Evolutionary conservation across 2,329 filamentous ascomycete species (phyloP).

Genomic region (Seiridium cupressi): DNA sequence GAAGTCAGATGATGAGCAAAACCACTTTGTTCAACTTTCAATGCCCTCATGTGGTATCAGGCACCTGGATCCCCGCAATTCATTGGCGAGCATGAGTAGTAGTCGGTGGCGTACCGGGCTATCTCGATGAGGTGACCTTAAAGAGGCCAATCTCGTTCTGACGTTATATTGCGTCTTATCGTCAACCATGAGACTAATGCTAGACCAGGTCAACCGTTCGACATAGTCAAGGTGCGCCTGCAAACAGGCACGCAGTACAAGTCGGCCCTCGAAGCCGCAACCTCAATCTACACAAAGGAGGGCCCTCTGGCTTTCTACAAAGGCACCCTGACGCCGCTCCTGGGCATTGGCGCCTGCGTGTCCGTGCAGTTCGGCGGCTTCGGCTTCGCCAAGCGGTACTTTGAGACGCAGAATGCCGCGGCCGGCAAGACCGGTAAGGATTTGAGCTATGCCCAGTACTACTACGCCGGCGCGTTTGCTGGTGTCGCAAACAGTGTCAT

Average conservation of each 20-base stretch:
- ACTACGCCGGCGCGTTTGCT: conserved; percentile 84
- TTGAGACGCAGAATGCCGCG: conserved; percentile 73
- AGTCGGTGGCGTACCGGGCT: too few relatives aligned
- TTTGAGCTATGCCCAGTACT: conserved; percentile 84
- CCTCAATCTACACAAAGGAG: conserved; percentile 82
- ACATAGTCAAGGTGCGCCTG: conserved; percentile 96
- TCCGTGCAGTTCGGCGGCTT: conserved; percentile 99
- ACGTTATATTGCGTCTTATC: too few relatives aligned
- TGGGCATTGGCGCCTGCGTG: conserved; percentile 95
- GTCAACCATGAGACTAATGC: conserved; percentile 10
- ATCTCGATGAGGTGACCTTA: too few relatives aligned
- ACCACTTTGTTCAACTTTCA: too few relatives aligned
- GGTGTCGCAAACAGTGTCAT: conserved; percentile 86
- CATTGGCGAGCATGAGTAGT: too few relatives aligned
- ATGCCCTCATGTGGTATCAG: too few relatives aligned
- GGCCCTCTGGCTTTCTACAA: conserved; percentile 92
- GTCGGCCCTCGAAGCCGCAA: conserved; percentile 76
- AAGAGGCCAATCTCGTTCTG: too few relatives aligned
- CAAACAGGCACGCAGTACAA: conserved; percentile 85
- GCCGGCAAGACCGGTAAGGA: conserved; percentile 50
- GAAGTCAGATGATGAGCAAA: too few relatives aligned
- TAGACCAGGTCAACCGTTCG: conserved; percentile 64
- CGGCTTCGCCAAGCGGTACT: conserved; percentile 82
- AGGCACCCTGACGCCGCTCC: conserved; percentile 88
- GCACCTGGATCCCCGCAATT: too few relatives aligned